A percentile compares a stretch with the other conserved stretches of the same genome.
phyloP scores from a whole-genome alignment of 306 rosid genomes.

The Cicer bijugum region DNA sequence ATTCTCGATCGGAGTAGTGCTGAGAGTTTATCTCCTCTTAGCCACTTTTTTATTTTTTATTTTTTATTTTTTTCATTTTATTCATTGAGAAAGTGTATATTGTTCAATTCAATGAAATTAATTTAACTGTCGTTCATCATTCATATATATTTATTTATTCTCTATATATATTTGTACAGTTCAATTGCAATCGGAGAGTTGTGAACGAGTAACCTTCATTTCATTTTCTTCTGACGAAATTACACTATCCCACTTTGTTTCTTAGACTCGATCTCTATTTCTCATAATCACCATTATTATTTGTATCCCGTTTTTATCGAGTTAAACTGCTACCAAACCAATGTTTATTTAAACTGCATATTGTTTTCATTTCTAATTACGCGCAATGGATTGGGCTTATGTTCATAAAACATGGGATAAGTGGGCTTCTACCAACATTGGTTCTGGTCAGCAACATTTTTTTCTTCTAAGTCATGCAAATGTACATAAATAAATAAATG shows the following conservation, averaged over 20 bases:
- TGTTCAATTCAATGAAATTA: slow-evolving; percentile 6
- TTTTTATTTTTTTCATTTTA: background rate
- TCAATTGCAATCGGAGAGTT: too few relatives aligned
- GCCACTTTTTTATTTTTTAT: background rate
- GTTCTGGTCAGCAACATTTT: slow-evolving; percentile 58
- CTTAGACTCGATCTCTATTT: too few relatives aligned
- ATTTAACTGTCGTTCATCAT: background rate
- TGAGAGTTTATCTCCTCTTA: slow-evolving; percentile 17
- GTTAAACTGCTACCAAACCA: background rate
- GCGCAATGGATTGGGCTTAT: slow-evolving; percentile 78
- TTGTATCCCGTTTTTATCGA: background rate
- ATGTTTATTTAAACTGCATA: background rate
- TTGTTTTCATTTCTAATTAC: slow-evolving; percentile 6
- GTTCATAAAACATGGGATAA: slow-evolving; percentile 80
- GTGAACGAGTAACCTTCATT: too few relatives aligned
- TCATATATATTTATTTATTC: background rate
- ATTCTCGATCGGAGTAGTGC: background rate
- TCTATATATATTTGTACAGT: too few relatives aligned
- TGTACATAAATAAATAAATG: too few relatives aligned
- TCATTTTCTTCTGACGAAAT: too few relatives aligned
- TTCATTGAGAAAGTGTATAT: background rate
- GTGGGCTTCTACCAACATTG: slow-evolving; percentile 78
- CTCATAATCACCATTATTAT: too few relatives aligned
- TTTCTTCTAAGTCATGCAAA: too few relatives aligned
- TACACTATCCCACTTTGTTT: too few relatives aligned